These are phyloP conservation scores for Cryptococcus depauperatus DNA, from an alignment of 1,284 basidiomycete genomes.

Conservation along the genomic window DNA sequence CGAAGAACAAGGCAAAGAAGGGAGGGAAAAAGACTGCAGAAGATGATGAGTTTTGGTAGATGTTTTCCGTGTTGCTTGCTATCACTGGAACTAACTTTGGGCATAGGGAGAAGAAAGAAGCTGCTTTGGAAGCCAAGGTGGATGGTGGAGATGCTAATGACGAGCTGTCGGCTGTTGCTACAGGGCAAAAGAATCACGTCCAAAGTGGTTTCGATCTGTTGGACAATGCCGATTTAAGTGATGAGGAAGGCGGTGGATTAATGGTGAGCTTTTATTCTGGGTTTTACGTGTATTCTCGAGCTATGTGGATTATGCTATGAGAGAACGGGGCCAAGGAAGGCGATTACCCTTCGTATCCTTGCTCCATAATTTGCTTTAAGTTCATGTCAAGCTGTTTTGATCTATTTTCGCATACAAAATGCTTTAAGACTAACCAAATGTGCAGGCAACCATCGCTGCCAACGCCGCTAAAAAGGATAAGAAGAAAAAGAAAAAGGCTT, in stretches of 20 bases:
- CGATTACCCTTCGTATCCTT: too few relatives aligned
- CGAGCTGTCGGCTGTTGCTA: too few relatives aligned
- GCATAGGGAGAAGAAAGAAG: slow-evolving; percentile 39
- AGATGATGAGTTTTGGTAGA: slow-evolving; percentile 75
- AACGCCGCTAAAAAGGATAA: slow-evolving; percentile 35
- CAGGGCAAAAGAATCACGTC: too few relatives aligned
- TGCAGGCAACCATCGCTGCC: slow-evolving; percentile 22
- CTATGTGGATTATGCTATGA: too few relatives aligned
- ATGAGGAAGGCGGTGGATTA: slow-evolving; percentile 66
- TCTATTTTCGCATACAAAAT: not conserved
- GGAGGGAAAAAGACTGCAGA: slow-evolving; percentile 60
- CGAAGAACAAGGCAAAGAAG: slow-evolving; percentile 83
- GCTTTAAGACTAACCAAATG: too few relatives aligned
- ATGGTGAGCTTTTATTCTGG: slow-evolving; percentile 69
- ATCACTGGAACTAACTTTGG: not conserved
- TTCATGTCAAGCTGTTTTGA: not conserved
- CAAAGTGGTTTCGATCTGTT: slow-evolving; percentile 31
- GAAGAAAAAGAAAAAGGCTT: slow-evolving; percentile 23
- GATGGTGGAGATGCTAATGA: too few relatives aligned
- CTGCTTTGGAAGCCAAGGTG: slow-evolving; percentile 31
- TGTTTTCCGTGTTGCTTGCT: slow-evolving; percentile 3
- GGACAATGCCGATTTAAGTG: slow-evolving; percentile 49
- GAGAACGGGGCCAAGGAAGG: too few relatives aligned
- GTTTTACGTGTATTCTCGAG: too few relatives aligned
- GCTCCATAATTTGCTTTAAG: too few relatives aligned